These are phyloP conservation scores for Epichloe bromicola DNA, from an alignment of 2,329 filamentous ascomycete genomes.

Conservation along the genomic window DNA sequence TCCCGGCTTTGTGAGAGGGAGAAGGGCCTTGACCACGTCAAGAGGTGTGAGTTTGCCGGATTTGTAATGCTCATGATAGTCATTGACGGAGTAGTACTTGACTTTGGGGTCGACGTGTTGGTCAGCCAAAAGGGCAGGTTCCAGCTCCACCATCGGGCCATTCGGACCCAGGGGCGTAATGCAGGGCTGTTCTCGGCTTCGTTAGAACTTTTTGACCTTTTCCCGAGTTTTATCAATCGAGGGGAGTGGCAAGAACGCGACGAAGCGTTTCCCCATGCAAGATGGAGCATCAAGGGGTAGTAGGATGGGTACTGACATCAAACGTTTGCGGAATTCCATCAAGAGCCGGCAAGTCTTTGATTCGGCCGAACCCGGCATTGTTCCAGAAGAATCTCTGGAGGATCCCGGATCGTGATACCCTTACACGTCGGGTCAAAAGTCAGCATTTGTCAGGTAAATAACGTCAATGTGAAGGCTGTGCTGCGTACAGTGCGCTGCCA, in stretches of 20 bases:
- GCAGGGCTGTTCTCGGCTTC: slow-evolving; percentile 29
- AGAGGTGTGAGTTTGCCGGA: slow-evolving; percentile 58
- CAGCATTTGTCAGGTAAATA: not conserved
- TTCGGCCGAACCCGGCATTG: slow-evolving; percentile 46
- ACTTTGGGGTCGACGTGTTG: slow-evolving; percentile 28
- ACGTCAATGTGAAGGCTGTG: not conserved
- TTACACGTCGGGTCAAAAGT: slow-evolving; percentile 24
- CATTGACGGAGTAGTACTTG: slow-evolving; percentile 55
- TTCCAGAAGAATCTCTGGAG: slow-evolving; percentile 55
- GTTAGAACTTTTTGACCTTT: not conserved
- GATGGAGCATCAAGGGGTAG: too few relatives aligned
- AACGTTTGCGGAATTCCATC: slow-evolving; percentile 31
- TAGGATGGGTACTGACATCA: slow-evolving; percentile 23
- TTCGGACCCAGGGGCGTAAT: slow-evolving; percentile 37
- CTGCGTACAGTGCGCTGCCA: slow-evolving; percentile 7
- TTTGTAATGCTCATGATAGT: slow-evolving; percentile 66
- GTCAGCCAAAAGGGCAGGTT: slow-evolving; percentile 26
- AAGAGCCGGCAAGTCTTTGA: slow-evolving; percentile 34
- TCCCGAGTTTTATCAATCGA: too few relatives aligned
- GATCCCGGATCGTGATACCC: slow-evolving; percentile 44
- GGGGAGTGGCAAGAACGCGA: too few relatives aligned
- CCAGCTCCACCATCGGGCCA: slow-evolving; percentile 26
- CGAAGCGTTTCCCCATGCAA: too few relatives aligned
- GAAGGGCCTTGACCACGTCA: slow-evolving; percentile 55
- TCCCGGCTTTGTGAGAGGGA: slow-evolving; percentile 56